phyloP scores from a whole-genome alignment of 1,284 basidiomycete genomes.

The Ceratobasidium sp. region DNA sequence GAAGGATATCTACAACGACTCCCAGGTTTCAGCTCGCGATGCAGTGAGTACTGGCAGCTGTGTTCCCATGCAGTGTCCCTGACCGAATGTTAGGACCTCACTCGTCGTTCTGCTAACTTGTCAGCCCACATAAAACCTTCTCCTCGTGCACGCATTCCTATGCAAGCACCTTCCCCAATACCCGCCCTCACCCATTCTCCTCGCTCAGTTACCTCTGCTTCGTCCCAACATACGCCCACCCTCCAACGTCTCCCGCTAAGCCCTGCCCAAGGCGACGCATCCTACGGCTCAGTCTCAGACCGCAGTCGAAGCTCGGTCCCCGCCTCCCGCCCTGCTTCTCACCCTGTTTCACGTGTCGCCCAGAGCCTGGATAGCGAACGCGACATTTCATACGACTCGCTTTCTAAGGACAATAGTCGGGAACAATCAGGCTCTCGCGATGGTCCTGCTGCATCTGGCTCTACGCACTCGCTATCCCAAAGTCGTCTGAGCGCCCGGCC shows the following conservation, averaged over 20 bases:
- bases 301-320: slow-evolving; percentile 28
- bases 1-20: slow-evolving; percentile 40
- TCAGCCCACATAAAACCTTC: slow-evolving; percentile 41
- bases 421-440: slow-evolving; percentile 9
- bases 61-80: not conserved
- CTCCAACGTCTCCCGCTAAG: slow-evolving; percentile 37
- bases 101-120: slow-evolving; percentile 26
- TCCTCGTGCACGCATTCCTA: slow-evolving; percentile 32
- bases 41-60: not conserved
- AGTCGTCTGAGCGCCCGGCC: slow-evolving; percentile 21
- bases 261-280: slow-evolving; percentile 19
- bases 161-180: slow-evolving; percentile 38
- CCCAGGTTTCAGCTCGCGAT: slow-evolving; percentile 13
- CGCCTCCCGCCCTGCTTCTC: slow-evolving; percentile 12
- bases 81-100: slow-evolving; percentile 19
- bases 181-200: slow-evolving; percentile 40
- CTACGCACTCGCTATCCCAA: slow-evolving; percentile 28
- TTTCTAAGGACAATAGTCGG: slow-evolving; percentile 20
- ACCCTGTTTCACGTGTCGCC: slow-evolving; percentile 18
- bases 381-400: slow-evolving; percentile 39
- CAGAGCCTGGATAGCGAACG: slow-evolving; percentile 24
- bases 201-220: slow-evolving; percentile 37
- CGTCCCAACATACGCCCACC: slow-evolving; percentile 37
- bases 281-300: slow-evolving; percentile 36
- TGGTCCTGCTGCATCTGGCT: slow-evolving; percentile 1